A percentile compares a stretch with the other conserved stretches of the same genome.
Conservation (phyloP, 208 protist species). For the Wallacemonas sp. region DNA sequence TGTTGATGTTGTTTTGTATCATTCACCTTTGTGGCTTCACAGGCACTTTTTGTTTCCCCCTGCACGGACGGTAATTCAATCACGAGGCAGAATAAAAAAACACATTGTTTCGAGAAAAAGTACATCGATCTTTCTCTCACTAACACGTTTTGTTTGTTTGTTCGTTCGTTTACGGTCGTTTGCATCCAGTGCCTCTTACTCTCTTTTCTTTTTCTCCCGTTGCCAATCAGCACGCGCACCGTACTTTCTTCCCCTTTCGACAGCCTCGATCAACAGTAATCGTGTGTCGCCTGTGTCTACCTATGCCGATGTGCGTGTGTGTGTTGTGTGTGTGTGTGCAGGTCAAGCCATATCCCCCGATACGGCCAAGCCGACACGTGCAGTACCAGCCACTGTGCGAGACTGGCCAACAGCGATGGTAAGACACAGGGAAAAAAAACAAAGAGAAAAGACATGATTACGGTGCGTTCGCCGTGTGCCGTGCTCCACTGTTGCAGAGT, state of each 20-base stretch:
- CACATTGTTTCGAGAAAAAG: background rate
- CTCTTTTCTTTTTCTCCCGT: background rate
- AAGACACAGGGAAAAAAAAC: background rate
- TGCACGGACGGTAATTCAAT: conserved; percentile 13
- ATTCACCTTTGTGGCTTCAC: background rate
- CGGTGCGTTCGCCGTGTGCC: background rate
- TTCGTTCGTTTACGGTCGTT: background rate
- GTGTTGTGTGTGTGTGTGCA: background rate
- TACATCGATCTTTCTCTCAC: conserved; percentile 8
- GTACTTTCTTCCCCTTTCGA: no score
- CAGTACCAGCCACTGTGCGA: background rate
- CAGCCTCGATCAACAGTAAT: background rate
- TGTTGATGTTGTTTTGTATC: conserved; percentile 14
- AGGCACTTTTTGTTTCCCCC: conserved; percentile 11
- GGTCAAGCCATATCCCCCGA: conserved; percentile 10
- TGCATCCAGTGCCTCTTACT: background rate
- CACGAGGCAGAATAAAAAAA: conserved; percentile 3
- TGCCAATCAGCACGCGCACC: no score
- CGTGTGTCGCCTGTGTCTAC: background rate
- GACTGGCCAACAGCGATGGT: background rate
- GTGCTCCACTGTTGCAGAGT: background rate
- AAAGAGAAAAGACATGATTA: background rate
- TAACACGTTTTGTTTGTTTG: background rate
- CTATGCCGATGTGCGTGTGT: background rate
- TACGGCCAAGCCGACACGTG: background rate